Evolutionary conservation across 257 asterid species (phyloP).

Genomic region (Nicotiana undulata): DNA sequence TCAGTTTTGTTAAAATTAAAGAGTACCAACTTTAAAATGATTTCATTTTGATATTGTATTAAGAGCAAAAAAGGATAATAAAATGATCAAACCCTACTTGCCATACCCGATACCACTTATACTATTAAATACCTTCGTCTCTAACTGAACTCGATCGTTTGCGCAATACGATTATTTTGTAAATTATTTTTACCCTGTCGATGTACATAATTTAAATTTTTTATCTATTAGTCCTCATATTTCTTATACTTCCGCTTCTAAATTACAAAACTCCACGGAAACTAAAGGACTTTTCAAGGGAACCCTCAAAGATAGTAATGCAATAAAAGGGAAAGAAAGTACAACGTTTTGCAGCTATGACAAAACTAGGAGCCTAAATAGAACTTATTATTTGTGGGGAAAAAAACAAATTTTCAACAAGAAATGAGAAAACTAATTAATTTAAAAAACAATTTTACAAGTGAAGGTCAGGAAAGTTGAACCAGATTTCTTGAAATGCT

Average conservation of each 20-base stretch:
- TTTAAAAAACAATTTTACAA: neutral
- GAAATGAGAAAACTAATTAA: neutral
- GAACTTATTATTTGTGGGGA: neutral
- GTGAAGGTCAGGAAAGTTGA: constrained; percentile 34
- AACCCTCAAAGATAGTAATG: neutral
- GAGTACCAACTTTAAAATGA: too few relatives aligned
- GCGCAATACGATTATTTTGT: neutral
- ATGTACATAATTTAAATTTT: neutral
- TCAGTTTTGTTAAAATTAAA: too few relatives aligned
- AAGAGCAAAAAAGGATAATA: too few relatives aligned
- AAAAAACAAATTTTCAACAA: neutral
- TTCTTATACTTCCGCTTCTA: neutral
- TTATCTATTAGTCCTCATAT: neutral
- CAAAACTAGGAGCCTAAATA: neutral
- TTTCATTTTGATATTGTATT: too few relatives aligned
- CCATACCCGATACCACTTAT: too few relatives aligned
- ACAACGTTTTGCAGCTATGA: neutral
- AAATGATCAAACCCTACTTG: too few relatives aligned
- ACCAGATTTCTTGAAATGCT: constrained; percentile 89
- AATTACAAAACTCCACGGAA: neutral
- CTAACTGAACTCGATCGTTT: too few relatives aligned
- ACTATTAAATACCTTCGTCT: too few relatives aligned
- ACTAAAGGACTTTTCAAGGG: neutral
- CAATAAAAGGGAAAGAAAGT: neutral
- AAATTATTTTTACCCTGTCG: neutral